These are phyloP conservation scores for Acer yangbiense DNA, from an alignment of 345 rosid species.

Conservation along the genomic window DNA sequence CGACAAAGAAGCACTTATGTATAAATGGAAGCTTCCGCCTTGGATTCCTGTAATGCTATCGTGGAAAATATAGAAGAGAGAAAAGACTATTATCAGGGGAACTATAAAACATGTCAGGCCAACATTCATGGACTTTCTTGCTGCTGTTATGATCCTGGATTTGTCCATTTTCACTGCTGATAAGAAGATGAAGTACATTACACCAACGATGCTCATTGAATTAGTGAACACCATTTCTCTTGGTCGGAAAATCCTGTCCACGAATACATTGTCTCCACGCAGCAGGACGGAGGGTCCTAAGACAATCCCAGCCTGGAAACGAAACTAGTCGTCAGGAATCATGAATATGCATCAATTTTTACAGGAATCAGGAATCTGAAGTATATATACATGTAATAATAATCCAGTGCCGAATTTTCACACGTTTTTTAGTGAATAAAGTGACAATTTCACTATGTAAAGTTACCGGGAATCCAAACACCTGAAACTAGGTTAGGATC, in stretches of 20 bases:
- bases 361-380: not conserved
- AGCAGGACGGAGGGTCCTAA: slow-evolving; percentile 35
- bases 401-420: too few species aligned
- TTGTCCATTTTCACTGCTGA: slow-evolving; percentile 32
- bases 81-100: not conserved
- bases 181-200: slow-evolving; percentile 22
- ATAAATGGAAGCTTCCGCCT: not conserved
- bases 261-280: not conserved
- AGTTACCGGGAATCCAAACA: too few species aligned
- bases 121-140: slow-evolving; percentile 16
- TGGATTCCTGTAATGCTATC: not conserved
- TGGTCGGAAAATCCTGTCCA: slow-evolving; percentile 5
- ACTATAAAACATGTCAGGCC: slow-evolving; percentile 6
- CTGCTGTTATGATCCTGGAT: not conserved
- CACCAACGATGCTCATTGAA: slow-evolving; percentile 6
- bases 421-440: too few species aligned
- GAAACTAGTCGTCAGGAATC: not conserved
- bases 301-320: slow-evolving; percentile 25
- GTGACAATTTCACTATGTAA: too few species aligned
- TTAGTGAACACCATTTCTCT: not conserved
- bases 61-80: not conserved
- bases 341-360: not conserved
- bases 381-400: too few species aligned
- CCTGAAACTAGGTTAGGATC: too few species aligned
- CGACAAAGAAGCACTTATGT: not conserved